Percentiles rank a stretch among this genome's conserved stretches.
phyloP scores from a whole-genome alignment of 1,284 basidiomycete genomes.

The Athelia sp. region DNA sequence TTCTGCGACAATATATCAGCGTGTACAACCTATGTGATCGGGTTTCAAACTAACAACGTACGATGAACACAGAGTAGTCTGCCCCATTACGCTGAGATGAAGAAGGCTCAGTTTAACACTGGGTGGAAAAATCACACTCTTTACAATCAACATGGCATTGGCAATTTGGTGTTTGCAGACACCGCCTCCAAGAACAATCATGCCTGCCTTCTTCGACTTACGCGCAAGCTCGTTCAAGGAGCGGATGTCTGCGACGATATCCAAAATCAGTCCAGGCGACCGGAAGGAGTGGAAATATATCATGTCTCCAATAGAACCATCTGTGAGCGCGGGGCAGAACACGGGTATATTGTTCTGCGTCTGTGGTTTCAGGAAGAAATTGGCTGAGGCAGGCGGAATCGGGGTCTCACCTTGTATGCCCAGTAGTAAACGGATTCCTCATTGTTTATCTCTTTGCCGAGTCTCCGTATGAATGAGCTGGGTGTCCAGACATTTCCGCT shows the following conservation, averaged over 20 bases:
- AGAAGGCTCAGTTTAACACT: conserved; percentile 9
- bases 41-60: conserved; percentile 35
- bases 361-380: conserved; percentile 19
- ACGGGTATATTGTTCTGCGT: conserved; percentile 94
- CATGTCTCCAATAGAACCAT: conserved; percentile 98
- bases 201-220: conserved; percentile 90
- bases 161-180: conserved; percentile 99
- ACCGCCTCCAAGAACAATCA: conserved; percentile 97
- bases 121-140: background rate
- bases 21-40: conserved; percentile 1
- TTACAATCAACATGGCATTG: conserved; percentile 97
- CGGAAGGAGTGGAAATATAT: conserved; percentile 98
- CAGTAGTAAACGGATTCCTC: conserved; percentile 98
- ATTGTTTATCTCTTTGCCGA: conserved; percentile 96
- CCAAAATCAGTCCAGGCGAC: conserved; percentile 83
- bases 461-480: conserved; percentile 85
- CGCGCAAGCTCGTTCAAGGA: conserved; percentile 88
- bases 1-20: conserved; percentile 48
- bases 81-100: conserved; percentile 85
- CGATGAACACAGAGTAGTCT: conserved; percentile 96
- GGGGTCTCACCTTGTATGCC: conserved; percentile 88
- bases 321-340: conserved; percentile 97
- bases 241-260: conserved; percentile 95
- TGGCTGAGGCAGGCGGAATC: conserved; percentile 9
- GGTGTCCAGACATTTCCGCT: conserved; percentile 86